A percentile compares a stretch with the other conserved stretches of the same genome.
Evolutionary conservation across 768 basidiomycete species (phyloP).

Genomic region (Boletus patriciae): DNA sequence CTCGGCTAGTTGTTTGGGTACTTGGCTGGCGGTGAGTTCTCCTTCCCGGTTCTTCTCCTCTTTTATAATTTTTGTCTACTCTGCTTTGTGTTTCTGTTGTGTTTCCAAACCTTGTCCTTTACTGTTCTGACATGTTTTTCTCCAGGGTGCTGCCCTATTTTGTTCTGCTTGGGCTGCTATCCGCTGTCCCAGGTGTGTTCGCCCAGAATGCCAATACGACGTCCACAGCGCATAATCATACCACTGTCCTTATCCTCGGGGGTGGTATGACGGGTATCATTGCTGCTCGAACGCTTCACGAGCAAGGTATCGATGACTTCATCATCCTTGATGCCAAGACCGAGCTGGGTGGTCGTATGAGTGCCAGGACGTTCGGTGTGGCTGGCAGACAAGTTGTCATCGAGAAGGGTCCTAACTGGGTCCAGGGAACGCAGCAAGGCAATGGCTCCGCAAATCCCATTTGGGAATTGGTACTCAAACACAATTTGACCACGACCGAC

Average conservation of each 20-base stretch:
- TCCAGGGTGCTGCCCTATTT: not conserved
- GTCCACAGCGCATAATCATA: slow-evolving; percentile 10
- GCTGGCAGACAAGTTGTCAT: slow-evolving; percentile 40
- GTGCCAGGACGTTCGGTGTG: slow-evolving; percentile 44
- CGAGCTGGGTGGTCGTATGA: slow-evolving; percentile 67
- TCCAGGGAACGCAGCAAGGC: slow-evolving; percentile 52
- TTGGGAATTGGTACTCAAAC: slow-evolving; percentile 54
- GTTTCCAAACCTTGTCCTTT: not conserved
- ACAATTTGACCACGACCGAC: slow-evolving; percentile 45
- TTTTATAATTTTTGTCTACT: not conserved
- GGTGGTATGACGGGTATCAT: slow-evolving; percentile 67
- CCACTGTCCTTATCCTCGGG: slow-evolving; percentile 57
- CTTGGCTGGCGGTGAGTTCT: not conserved
- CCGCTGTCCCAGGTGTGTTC: not conserved
- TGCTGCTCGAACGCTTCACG: slow-evolving; percentile 58
- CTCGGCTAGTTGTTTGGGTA: not conserved
- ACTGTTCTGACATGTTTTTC: slow-evolving; percentile 13
- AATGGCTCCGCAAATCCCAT: slow-evolving; percentile 60
- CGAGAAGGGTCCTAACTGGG: slow-evolving; percentile 63
- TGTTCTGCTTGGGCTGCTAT: slow-evolving; percentile 3
- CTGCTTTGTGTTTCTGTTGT: no score
- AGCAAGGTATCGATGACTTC: slow-evolving; percentile 54
- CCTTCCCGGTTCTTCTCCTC: not conserved
- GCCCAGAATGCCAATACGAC: slow-evolving; percentile 5
- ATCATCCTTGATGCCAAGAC: slow-evolving; percentile 58